Base-by-base conservation (phyloP, 2,329 filamentous ascomycete genomes). In the Cadophora luteo-olivacea region DNA sequence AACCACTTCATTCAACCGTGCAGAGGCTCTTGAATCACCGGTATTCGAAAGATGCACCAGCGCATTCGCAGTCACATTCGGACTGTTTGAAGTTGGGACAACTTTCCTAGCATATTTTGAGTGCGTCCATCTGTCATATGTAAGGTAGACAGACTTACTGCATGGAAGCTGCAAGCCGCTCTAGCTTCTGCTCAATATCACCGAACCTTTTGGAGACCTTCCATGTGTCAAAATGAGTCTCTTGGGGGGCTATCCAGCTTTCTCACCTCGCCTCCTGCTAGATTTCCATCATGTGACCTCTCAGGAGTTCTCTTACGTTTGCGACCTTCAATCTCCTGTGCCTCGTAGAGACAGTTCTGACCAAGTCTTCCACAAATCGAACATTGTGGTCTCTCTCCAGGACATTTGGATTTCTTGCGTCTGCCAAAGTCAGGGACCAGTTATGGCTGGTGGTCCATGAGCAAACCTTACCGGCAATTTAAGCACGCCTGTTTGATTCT, bases 321-420 rank as follows among this genome's bases (percentile, higher is more conserved):
- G 14, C 62, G 63, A 14, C 54, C 54, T 29, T 62, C 48, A 16
- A 41, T 6, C 9, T 69, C 67, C 11, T 51, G 36, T 8, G 51
- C 33, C 38, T 70, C 67, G 58, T 72, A 72, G 7, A 58, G 49
- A 48, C 70, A 72, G 4, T 6, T 38, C 52, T 72, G 70, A 9
- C 66, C 66, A 14, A 72, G 38, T 6, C 68, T 29, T 22, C 41
- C 67, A 38, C 70, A 72, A 25, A 65, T 72, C 0, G 68, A 70
- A 24, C 70, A 72, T 16, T 68, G 64, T 32, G 70, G 70, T 32
- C 68, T 69, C 38, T 72, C 70, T 12, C 70, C 70, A 19, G 68
- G 68, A 49, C 70, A 72, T 68, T 69, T 70, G 8, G 70, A 72
- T 32, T 72, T 72, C 62, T 72, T 72, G 24, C 70, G 70, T 29